Base-by-base conservation (phyloP, 2,329 filamentous ascomycete genomes). In the Cadophora gregata region DNA sequence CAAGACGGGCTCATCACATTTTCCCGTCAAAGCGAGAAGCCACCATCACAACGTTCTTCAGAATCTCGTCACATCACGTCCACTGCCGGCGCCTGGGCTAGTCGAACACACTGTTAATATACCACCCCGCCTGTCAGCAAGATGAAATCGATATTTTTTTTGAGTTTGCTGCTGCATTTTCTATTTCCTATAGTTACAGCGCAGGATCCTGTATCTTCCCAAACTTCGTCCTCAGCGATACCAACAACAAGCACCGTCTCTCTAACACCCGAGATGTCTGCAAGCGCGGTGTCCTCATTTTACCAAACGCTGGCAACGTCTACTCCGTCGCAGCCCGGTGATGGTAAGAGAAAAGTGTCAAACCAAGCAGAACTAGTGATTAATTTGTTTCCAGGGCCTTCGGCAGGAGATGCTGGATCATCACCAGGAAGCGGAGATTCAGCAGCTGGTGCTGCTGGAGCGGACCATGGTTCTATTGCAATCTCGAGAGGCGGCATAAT, bases 401-500 rank as follows among this genome's bases (percentile, higher is more conserved):
- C 68, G 47, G 67, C 75, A 14, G 76, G 75, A 24, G 76, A 77
- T 72, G 75, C 68, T 58, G 74, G 71, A 29, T 76, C 77, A 36
- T 74, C 78, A 29, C 78, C 78, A 29, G 77, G 75, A 29, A 71
- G 74, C 33, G 79, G 82, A 63, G 84, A 86, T 67, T 81, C 80
- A 68, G 85, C 85, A 38, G 85, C 83, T 19, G 92, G 92, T 27
- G 91, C 91, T 19, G 85, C 86, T 45, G 91, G 92, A 21, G 78
- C 83, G 19, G 86, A 84, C 68, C 82, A 83, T 25, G 85, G 86
- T 6, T 86, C 84, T 19, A 84, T 91, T 71, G 82, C 82, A 45
- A 79, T 96, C 25, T 92, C 90, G 1, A 87, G 83, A 45, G 90
- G 89, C 24, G 92, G 85, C 16, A 81, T 93, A 73, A 84, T 92